Base-by-base conservation (phyloP, 1,284 basidiomycete genomes). In the Ganoderma boninense region DNA sequence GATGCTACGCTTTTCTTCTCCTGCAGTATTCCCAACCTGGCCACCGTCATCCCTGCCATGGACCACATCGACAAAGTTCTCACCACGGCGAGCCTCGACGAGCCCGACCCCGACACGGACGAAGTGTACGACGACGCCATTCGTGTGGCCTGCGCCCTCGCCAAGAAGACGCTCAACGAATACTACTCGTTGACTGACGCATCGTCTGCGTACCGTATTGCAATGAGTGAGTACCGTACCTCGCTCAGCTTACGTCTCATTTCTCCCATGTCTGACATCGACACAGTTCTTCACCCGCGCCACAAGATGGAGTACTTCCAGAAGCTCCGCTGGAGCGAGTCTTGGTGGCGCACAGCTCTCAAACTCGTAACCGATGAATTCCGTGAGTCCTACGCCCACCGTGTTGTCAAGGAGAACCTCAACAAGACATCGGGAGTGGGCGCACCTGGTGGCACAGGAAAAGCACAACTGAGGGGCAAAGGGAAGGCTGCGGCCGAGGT, bases 161-260 rank as follows among this genome's bases (percentile, higher is more conserved):
- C 72, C 7, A 80, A 80, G 64, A 73, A 71, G 32, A 80, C 77
- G 0, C 68, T 79, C 16, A 81, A 81, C 65, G 49, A 62, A 0
- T 81, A 81, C 69, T 82, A 82, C 60, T 56, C 61, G 18, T 11
- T 70, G 11, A 81, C 77, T 2, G 77, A 81, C 54, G 13, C 42
- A 0, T 80, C 79, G 0, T 14, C 8, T 0, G 26, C 52, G 0
- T 54, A 54, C 13, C 11, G 52, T 4, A 54, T 54, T 11, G 52
- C 52, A 10, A 54, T 54, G 26, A 29, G 52, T 54, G 29, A 2
- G 23, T 54, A 2, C 52, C 4, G n/a, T n/a, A n/a, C n/a, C n/a
- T n/a, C n/a, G n/a, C n/a, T n/a, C n/a, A n/a, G n/a, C n/a, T n/a
- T n/a, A n/a, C 23, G 23, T 11, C 23, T 6, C 23, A 13, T 29